Conservation (phyloP, 2,329 filamentous ascomycete genomes). For the Trichoderma atrobrunneum region DNA sequence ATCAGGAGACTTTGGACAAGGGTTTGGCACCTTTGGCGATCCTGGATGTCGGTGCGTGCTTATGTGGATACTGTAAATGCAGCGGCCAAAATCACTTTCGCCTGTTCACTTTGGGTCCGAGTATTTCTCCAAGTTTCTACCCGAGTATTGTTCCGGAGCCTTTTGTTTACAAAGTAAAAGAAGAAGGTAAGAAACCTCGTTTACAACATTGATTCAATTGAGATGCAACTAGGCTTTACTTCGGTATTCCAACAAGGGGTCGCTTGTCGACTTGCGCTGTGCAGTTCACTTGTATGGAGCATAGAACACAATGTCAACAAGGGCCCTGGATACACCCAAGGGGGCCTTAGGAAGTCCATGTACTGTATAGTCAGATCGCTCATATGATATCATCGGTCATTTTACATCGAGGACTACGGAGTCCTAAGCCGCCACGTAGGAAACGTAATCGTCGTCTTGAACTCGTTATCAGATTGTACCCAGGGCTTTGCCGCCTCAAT, state of each 20-base stretch:
- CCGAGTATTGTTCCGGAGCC: not conserved
- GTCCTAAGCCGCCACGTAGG: not conserved
- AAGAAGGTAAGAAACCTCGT: not conserved
- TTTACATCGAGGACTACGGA: not conserved
- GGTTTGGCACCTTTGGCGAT: not conserved
- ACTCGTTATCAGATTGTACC: not conserved
- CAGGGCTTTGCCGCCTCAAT: not conserved
- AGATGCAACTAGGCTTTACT: not conserved
- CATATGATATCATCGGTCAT: not conserved
- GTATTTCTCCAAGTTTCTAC: not conserved
- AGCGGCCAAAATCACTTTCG: not conserved
- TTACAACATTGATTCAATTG: not conserved
- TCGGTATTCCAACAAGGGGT: not conserved
- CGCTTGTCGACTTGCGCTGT: not conserved
- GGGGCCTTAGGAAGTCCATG: not conserved
- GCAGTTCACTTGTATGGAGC: not conserved
- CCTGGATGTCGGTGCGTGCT: not conserved
- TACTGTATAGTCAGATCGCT: not conserved
- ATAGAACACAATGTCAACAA: not conserved
- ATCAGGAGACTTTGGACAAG: not conserved
- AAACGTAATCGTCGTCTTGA: not conserved
- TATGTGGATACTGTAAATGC: not conserved
- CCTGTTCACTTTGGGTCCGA: not conserved
- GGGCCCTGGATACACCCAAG: not conserved
- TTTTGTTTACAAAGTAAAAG: not conserved